phyloP scores from a whole-genome alignment of 805 yeast genomes.

The Teunomyces tritomae region DNA sequence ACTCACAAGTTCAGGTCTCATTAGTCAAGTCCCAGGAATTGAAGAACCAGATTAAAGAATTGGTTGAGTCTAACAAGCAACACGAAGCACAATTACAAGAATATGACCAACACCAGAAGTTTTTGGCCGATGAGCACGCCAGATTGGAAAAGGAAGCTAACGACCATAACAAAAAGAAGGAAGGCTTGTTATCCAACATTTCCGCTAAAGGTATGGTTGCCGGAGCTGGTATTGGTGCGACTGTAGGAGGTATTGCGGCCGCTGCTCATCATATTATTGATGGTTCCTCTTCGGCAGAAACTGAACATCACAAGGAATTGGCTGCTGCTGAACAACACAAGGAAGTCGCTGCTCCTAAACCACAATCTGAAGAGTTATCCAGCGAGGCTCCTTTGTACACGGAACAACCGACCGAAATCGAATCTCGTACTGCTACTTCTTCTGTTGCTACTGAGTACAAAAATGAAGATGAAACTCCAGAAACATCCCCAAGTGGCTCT shows the following conservation, averaged over 20 bases:
- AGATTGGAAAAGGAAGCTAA: slow-evolving; percentile 4
- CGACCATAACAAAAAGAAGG: slow-evolving; percentile 2
- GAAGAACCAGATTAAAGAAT: slow-evolving; percentile 25
- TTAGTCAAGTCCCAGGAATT: slow-evolving; percentile 47
- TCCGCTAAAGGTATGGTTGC: slow-evolving; percentile 3
- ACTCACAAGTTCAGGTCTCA: slow-evolving; percentile 68
- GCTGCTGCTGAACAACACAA: not conserved
- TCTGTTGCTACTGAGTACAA: slow-evolving; percentile 30
- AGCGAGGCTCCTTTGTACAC: slow-evolving; percentile 4
- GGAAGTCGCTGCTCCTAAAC: not conserved
- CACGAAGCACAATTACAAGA: slow-evolving; percentile 22
- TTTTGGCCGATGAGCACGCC: not conserved
- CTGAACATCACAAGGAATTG: not conserved
- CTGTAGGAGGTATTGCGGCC: slow-evolving; percentile 8
- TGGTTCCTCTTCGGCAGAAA: not conserved
- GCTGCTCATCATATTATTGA: not conserved
- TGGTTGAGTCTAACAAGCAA: slow-evolving; percentile 20
- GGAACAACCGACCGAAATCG: slow-evolving; percentile 13
- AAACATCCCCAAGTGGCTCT: slow-evolving; percentile 47
- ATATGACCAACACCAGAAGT: not conserved
- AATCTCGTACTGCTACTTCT: slow-evolving; percentile 30
- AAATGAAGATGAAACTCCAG: slow-evolving; percentile 42
- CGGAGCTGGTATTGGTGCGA: slow-evolving; percentile 11
- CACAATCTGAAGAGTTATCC: not conserved
- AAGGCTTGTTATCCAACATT: not conserved